Percentiles rank a stretch among this genome's conserved stretches.
These are phyloP conservation scores for Mycena haematopus DNA, from an alignment of 768 basidiomycete genomes.

Conservation along the genomic window DNA sequence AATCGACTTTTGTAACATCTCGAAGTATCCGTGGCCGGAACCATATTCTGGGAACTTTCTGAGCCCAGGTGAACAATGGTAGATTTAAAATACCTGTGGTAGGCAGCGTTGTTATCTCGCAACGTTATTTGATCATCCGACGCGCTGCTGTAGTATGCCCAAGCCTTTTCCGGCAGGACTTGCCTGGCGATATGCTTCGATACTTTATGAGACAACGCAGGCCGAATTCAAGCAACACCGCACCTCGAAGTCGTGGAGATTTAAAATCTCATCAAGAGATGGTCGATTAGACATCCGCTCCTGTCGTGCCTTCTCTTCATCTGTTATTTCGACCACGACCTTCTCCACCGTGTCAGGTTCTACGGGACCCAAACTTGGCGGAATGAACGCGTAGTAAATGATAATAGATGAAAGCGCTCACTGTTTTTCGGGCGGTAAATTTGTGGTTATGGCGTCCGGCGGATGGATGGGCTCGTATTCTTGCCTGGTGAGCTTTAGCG, in stretches of 20 bases:
- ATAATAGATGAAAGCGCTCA: slow-evolving; percentile 38
- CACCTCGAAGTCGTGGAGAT: slow-evolving; percentile 95
- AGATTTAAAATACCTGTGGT: slow-evolving; percentile 67
- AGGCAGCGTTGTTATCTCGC: slow-evolving; percentile 90
- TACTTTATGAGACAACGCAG: slow-evolving; percentile 11
- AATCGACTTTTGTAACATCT: slow-evolving; percentile 87
- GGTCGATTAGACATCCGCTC: slow-evolving; percentile 69
- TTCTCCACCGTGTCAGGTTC: slow-evolving; percentile 72
- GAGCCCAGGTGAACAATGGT: background rate
- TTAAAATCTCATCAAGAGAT: slow-evolving; percentile 79
- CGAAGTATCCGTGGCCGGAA: slow-evolving; percentile 88
- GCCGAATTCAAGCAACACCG: background rate
- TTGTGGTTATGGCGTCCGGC: slow-evolving; percentile 75
- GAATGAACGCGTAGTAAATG: background rate
- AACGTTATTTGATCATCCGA: slow-evolving; percentile 94
- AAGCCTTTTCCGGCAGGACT: slow-evolving; percentile 86
- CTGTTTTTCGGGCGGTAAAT: slow-evolving; percentile 88
- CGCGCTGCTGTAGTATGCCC: slow-evolving; percentile 98
- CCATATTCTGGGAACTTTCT: slow-evolving; percentile 64
- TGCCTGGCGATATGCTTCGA: slow-evolving; percentile 78
- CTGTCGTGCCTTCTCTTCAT: slow-evolving; percentile 74
- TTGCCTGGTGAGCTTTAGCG: slow-evolving; percentile 45
- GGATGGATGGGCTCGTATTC: slow-evolving; percentile 94
- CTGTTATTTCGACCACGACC: slow-evolving; percentile 66
- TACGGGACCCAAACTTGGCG: slow-evolving; percentile 67